These are phyloP conservation scores for Euptelea pleiosperma DNA, from an alignment of 164 flowering plant species.

Conservation along the genomic window DNA sequence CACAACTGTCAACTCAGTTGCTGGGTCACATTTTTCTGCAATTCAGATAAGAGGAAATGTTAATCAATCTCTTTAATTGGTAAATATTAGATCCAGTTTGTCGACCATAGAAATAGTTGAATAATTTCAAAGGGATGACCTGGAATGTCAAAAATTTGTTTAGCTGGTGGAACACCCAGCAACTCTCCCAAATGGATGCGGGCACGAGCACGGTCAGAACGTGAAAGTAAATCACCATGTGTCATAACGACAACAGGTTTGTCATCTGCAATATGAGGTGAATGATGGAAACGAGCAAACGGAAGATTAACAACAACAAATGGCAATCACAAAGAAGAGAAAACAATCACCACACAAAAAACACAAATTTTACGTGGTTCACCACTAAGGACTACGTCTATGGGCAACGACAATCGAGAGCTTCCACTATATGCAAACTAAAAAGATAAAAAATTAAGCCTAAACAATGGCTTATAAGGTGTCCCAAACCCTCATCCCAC, in stretches of 20 bases:
- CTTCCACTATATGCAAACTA: no score
- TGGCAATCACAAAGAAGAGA: no score
- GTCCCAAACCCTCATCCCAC: no score
- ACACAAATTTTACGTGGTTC: no score
- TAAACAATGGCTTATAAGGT: no score
- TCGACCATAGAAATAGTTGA: background rate
- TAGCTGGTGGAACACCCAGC: conserved; percentile 64
- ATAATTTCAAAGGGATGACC: conserved; percentile 35
- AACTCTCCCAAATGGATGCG: conserved; percentile 65
- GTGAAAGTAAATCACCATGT: conserved; percentile 74
- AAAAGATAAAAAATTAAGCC: no score
- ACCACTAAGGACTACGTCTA: no score
- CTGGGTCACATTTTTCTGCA: conserved; percentile 51
- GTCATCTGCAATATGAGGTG: conserved; percentile 51
- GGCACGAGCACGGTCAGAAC: conserved; percentile 50
- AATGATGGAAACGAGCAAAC: no score
- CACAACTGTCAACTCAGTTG: conserved; percentile 41
- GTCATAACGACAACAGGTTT: conserved; percentile 78
- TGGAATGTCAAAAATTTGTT: conserved; percentile 85
- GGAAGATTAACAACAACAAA: no score
- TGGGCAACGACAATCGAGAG: no score
- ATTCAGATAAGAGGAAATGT: background rate
- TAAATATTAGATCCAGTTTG: background rate
- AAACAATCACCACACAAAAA: no score
- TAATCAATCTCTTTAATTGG: background rate